Conservation (phyloP, 2,329 filamentous ascomycete species). For the Rhexocercosporidium sp. region DNA sequence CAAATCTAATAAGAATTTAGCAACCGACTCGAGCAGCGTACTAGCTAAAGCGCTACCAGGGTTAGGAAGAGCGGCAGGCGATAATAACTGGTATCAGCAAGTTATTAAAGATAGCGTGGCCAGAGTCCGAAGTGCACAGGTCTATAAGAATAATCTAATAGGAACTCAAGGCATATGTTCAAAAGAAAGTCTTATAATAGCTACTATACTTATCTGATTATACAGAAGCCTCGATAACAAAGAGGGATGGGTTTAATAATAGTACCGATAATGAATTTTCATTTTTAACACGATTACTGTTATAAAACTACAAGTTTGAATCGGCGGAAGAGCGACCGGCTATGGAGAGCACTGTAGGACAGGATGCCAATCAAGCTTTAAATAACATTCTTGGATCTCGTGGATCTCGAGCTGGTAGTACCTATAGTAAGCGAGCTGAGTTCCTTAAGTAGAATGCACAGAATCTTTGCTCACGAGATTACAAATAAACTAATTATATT, state of each 20-base stretch:
- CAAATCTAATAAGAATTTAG: no score
- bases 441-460: not conserved
- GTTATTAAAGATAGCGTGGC: no score
- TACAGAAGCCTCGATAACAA: not conserved
- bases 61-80: no score
- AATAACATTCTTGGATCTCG: not conserved
- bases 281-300: not conserved
- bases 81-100: no score
- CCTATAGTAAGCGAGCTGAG: not conserved
- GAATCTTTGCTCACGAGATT: no score
- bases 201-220: not conserved
- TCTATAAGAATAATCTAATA: no score
- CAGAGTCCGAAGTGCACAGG: no score
- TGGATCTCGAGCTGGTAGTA: not conserved
- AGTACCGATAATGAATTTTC: not conserved
- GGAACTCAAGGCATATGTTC: no score
- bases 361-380: not conserved
- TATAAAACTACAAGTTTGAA: not conserved
- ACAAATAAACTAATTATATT: no score
- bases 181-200: not conserved
- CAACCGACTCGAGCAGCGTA: no score
- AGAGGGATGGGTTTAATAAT: not conserved
- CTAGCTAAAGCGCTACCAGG: no score
- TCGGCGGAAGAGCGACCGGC: not conserved
- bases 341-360: not conserved